Conservation (phyloP, 768 basidiomycete genomes). For the Candolleomyces aberdarensis region DNA sequence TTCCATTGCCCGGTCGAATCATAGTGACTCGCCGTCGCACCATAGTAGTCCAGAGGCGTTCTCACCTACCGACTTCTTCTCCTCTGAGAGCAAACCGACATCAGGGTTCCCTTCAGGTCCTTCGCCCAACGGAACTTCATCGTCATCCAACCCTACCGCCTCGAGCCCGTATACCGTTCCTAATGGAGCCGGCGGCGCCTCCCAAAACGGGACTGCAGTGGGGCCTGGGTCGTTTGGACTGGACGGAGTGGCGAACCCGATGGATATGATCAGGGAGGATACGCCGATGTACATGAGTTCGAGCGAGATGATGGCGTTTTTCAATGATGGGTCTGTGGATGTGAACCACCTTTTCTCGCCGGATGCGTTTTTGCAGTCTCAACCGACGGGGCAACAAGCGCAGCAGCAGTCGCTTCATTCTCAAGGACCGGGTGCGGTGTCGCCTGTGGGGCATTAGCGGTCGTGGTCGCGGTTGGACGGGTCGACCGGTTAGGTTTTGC, state of each 20-base stretch:
- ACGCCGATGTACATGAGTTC: slow-evolving; percentile 54
- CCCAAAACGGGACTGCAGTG: slow-evolving; percentile 18
- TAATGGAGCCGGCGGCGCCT: background rate
- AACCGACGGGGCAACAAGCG: slow-evolving; percentile 1
- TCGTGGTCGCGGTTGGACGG: background rate
- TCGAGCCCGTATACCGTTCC: background rate
- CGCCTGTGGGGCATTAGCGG: background rate
- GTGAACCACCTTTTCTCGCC: slow-evolving; percentile 26
- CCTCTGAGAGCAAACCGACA: slow-evolving; percentile 42
- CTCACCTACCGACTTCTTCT: slow-evolving; percentile 62
- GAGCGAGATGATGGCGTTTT: slow-evolving; percentile 60
- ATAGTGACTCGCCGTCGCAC: slow-evolving; percentile 44
- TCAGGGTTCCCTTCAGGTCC: slow-evolving; percentile 20
- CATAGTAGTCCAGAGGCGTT: slow-evolving; percentile 65
- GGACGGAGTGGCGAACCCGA: slow-evolving; percentile 19
- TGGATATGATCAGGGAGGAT: slow-evolving; percentile 49
- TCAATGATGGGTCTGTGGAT: slow-evolving; percentile 48
- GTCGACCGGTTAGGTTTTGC: background rate
- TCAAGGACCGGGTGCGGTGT: background rate
- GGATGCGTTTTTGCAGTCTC: slow-evolving; percentile 17
- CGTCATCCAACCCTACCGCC: slow-evolving; percentile 8
- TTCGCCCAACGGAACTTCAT: slow-evolving; percentile 13
- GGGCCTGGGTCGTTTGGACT: slow-evolving; percentile 31
- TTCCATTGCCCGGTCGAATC: slow-evolving; percentile 40
- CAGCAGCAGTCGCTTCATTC: slow-evolving; percentile 15